Evolutionary conservation across 2,329 filamentous ascomycete species (phyloP).

Genomic region (Colletotrichum tanaceti): DNA sequence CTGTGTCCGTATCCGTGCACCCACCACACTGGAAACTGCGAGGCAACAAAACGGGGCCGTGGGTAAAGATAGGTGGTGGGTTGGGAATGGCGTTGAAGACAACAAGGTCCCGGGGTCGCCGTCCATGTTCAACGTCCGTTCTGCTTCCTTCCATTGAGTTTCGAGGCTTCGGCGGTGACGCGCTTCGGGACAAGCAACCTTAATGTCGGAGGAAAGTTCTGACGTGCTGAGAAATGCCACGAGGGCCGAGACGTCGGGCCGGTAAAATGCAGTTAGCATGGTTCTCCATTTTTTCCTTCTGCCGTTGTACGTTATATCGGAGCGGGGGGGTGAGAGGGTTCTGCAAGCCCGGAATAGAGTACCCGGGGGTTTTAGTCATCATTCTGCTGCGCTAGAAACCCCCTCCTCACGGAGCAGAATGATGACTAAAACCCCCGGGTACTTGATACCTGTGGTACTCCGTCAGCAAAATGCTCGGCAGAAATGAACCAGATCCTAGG

Average conservation of each 20-base stretch:
- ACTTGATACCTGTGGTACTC: too few species aligned
- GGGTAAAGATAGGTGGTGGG: background rate
- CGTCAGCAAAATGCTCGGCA: too few species aligned
- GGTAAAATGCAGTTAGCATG: slow-evolving; percentile 1
- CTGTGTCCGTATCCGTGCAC: too few species aligned
- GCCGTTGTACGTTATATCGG: slow-evolving; percentile 4
- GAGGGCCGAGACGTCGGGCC: slow-evolving; percentile 23
- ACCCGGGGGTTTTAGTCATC: too few species aligned
- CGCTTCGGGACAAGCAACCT: slow-evolving; percentile 2
- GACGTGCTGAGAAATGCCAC: slow-evolving; percentile 38
- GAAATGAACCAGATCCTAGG: background rate
- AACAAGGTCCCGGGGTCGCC: slow-evolving; percentile 4
- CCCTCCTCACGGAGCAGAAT: too few species aligned
- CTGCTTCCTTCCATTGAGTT: background rate
- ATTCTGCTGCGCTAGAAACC: too few species aligned
- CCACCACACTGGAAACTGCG: slow-evolving; percentile 19
- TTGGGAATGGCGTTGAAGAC: slow-evolving; percentile 20
- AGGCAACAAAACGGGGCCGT: slow-evolving; percentile 34
- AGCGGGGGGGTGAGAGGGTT: too few species aligned
- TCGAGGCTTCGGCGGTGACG: background rate
- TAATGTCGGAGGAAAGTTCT: slow-evolving; percentile 32
- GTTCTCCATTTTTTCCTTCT: background rate
- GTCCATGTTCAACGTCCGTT: background rate
- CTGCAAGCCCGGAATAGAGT: too few species aligned
- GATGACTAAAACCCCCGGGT: too few species aligned